Percentiles rank a stretch among this genome's conserved stretches.
These are phyloP conservation scores for Scedosporium apiospermum DNA, from an alignment of 2,329 filamentous ascomycete genomes.

Conservation along the genomic window DNA sequence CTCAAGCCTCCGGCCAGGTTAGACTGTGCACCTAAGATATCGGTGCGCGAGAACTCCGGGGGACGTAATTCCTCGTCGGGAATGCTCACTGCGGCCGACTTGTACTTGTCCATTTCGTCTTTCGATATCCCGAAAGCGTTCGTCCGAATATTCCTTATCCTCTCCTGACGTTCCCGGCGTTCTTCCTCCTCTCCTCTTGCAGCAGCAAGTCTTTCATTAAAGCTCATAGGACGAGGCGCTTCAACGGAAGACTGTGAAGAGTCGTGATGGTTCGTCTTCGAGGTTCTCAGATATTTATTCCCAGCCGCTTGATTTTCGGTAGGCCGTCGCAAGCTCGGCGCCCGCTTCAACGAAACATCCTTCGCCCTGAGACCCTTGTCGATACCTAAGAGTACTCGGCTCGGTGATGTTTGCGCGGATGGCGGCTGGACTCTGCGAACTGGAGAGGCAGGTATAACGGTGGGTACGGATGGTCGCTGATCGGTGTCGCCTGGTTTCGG, in stretches of 20 bases:
- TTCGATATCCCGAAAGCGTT: conserved; percentile 47
- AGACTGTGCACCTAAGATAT: conserved; percentile 39
- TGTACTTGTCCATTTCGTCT: conserved; percentile 51
- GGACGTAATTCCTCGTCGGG: conserved; percentile 36
- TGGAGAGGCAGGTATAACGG: conserved; percentile 58
- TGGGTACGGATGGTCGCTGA: not conserved
- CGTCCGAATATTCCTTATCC: conserved; percentile 43
- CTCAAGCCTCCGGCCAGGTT: conserved; percentile 32
- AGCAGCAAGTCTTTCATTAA: conserved; percentile 78
- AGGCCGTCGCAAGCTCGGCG: conserved; percentile 38
- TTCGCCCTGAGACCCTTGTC: conserved; percentile 75
- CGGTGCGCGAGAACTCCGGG: conserved; percentile 52
- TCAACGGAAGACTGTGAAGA: conserved; percentile 14
- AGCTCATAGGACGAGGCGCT: conserved; percentile 42
- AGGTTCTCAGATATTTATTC: not conserved
- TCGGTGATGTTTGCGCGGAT: conserved; percentile 60
- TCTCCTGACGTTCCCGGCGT: conserved; percentile 39
- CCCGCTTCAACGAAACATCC: conserved; percentile 76
- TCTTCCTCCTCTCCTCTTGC: conserved; percentile 48
- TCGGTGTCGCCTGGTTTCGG: not conserved
- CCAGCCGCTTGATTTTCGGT: conserved; percentile 6
- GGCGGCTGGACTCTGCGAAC: conserved; percentile 49
- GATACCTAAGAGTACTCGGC: conserved; percentile 72
- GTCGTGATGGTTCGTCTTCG: not conserved
- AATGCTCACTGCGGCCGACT: conserved; percentile 45